phyloP scores from a whole-genome alignment of 768 basidiomycete species.

The Calocybe gangraenosa region DNA sequence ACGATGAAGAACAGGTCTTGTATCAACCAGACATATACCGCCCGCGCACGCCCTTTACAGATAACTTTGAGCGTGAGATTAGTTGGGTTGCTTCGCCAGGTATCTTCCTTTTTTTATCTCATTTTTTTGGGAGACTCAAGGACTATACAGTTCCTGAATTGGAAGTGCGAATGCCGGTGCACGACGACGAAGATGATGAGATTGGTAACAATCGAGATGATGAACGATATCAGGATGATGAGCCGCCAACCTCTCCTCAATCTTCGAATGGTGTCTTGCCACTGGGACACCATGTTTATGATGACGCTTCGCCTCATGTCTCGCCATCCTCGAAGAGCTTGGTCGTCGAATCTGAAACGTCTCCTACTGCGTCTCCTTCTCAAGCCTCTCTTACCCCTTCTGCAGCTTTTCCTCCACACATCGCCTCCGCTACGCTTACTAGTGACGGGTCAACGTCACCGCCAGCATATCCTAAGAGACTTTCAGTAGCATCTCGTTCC shows the following conservation, averaged over 20 bases:
- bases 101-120: slow-evolving; percentile 29
- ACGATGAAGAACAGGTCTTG: slow-evolving; percentile 69
- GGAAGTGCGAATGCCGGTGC: slow-evolving; percentile 56
- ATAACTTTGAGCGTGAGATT: slow-evolving; percentile 52
- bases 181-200: slow-evolving; percentile 55
- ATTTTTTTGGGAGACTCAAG: slow-evolving; percentile 6
- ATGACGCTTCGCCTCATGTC: slow-evolving; percentile 49
- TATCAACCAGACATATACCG: slow-evolving; percentile 55
- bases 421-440: slow-evolving; percentile 32
- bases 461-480: slow-evolving; percentile 53
- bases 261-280: slow-evolving; percentile 45
- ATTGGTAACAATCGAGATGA: slow-evolving; percentile 46
- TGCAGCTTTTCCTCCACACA: slow-evolving; percentile 38
- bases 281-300: slow-evolving; percentile 34
- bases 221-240: slow-evolving; percentile 33
- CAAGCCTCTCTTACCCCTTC: slow-evolving; percentile 46
- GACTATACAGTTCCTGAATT: slow-evolving; percentile 43
- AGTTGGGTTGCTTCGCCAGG: slow-evolving; percentile 80
- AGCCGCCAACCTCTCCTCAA: slow-evolving; percentile 47
- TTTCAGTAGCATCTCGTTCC: slow-evolving; percentile 64
- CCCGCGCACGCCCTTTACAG: slow-evolving; percentile 43
- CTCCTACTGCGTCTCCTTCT: slow-evolving; percentile 43
- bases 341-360: slow-evolving; percentile 60
- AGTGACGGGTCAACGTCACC: slow-evolving; percentile 50
- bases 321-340: slow-evolving; percentile 61